Evolutionary conservation across 2,329 filamentous ascomycete genomes (phyloP).

Genomic region (Fusarium torulosum): DNA sequence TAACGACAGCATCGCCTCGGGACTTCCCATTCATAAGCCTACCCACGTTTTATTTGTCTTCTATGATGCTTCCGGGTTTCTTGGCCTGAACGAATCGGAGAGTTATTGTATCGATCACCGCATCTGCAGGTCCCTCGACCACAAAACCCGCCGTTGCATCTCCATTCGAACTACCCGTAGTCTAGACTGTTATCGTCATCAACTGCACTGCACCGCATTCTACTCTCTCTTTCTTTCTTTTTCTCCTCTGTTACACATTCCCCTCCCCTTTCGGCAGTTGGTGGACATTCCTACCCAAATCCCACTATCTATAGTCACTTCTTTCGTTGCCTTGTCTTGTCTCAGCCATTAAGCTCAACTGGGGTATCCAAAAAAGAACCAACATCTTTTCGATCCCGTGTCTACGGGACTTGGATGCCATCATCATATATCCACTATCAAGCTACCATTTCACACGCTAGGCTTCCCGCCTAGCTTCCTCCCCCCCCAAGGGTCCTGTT

Average conservation of each 20-base stretch:
- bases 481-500: slow-evolving; percentile 9
- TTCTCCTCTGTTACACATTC: slow-evolving; percentile 5
- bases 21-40: not conserved
- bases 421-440: slow-evolving; percentile 31
- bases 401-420: slow-evolving; percentile 28
- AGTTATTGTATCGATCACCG: slow-evolving; percentile 24
- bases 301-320: not conserved
- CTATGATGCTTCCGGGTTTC: slow-evolving; percentile 12
- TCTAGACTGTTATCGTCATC: slow-evolving; percentile 25
- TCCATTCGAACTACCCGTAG: slow-evolving; percentile 3
- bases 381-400: slow-evolving; percentile 4
- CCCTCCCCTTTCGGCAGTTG: slow-evolving; percentile 5
- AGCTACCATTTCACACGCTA: slow-evolving; percentile 14
- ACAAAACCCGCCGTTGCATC: slow-evolving; percentile 22
- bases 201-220: not conserved
- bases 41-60: not conserved
- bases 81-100: slow-evolving; percentile 21
- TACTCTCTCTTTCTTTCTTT: not conserved
- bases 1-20: too few relatives aligned
- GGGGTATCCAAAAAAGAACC: not conserved
- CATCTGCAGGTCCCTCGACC: slow-evolving; percentile 24
- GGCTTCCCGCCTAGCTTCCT: slow-evolving; percentile 26
- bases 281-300: not conserved
- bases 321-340: slow-evolving; percentile 10
- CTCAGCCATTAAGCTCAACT: slow-evolving; percentile 10